Conservation (phyloP, 805 yeast genomes). For the Aciculoconidium aculeatum region DNA sequence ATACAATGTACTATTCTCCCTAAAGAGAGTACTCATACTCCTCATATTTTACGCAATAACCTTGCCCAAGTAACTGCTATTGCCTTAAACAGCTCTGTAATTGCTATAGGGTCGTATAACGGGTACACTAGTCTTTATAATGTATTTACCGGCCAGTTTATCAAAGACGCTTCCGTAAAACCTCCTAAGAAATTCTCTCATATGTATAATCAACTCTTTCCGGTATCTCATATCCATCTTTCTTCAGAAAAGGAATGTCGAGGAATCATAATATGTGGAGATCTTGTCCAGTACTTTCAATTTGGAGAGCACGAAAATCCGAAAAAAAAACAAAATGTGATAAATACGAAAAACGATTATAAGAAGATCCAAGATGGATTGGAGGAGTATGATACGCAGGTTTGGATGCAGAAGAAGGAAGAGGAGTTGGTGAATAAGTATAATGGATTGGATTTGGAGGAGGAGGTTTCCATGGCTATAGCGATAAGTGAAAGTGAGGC, state of each 20-base stretch:
- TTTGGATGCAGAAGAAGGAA: constrained; percentile 17
- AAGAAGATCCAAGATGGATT: constrained; percentile 27
- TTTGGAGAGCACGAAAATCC: constrained; percentile 32
- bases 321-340: constrained; percentile 13
- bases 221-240: constrained; percentile 21
- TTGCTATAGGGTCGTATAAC: constrained; percentile 36
- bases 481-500: constrained; percentile 33
- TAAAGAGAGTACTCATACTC: constrained; percentile 14
- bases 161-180: constrained; percentile 28
- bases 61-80: constrained; percentile 16
- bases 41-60: constrained; percentile 5
- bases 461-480: constrained; percentile 21
- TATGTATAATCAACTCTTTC: constrained; percentile 18
- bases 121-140: constrained; percentile 40
- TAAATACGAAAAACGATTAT: constrained; percentile 18
- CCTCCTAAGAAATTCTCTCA: constrained; percentile 21
- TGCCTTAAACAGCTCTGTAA: constrained; percentile 28
- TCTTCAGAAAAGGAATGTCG: constrained; percentile 20
- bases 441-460: constrained; percentile 36
- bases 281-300: constrained; percentile 40
- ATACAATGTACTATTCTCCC: constrained; percentile 17
- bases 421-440: constrained; percentile 35
- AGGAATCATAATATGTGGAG: constrained; percentile 39
- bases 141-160: constrained; percentile 35
- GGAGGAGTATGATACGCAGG: constrained; percentile 30